phyloP scores from a whole-genome alignment of 352 stramenopile species.

The Vaucheria bursata region DNA sequence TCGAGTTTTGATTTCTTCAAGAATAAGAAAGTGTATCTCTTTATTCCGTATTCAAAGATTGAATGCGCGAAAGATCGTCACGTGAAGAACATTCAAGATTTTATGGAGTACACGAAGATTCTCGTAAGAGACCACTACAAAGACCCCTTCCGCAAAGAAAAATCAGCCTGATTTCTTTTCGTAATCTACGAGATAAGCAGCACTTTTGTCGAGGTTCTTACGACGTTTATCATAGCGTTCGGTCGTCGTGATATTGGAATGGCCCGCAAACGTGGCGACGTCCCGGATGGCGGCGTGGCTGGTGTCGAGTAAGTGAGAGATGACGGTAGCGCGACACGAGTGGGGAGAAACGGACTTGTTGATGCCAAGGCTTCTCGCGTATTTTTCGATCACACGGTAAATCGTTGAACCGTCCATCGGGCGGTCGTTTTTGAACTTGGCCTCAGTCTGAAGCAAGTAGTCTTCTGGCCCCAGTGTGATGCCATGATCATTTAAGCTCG shows the following conservation, averaged over 20 bases:
- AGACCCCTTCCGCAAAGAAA: not conserved
- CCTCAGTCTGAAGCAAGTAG: not conserved
- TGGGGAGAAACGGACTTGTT: not conserved
- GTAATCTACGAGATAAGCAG: not conserved
- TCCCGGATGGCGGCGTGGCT: not conserved
- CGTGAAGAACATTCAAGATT: not conserved
- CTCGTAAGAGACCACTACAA: not conserved
- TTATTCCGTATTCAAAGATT: not conserved
- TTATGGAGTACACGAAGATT: too few species aligned
- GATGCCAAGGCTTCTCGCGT: not conserved
- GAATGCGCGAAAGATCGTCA: not conserved
- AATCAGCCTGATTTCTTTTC: not conserved
- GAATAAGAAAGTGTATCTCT: not conserved
- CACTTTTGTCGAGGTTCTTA: not conserved
- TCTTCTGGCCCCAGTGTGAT: not conserved
- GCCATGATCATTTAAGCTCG: not conserved
- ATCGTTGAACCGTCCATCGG: not conserved
- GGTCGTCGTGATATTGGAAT: not conserved
- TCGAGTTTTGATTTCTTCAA: not conserved
- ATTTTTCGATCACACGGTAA: not conserved
- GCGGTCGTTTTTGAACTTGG: not conserved
- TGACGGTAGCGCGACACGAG: not conserved
- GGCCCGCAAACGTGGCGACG: not conserved
- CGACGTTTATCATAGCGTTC: not conserved
- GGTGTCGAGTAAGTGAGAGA: constrained; percentile 1